Evolutionary conservation across 176 grass and related monocot genomes (phyloP), one percentile per base, ranked within the genome.

Genomic region (Tillandsia leiboldiana): DNA sequence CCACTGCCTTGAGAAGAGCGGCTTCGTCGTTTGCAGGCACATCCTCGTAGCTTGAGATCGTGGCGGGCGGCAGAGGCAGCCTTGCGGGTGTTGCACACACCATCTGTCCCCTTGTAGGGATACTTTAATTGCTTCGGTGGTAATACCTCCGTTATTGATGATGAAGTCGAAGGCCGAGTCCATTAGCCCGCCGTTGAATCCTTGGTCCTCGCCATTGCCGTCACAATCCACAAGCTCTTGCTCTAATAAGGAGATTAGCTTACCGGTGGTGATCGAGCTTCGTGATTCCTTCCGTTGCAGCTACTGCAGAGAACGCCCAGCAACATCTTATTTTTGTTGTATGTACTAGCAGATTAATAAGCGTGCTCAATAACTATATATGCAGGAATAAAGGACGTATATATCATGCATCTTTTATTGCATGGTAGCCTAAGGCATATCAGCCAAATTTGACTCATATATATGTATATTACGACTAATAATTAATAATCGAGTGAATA

Each of bases 151-250:
- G 29, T 33, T 33, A 3, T 33, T 33, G 29, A 33, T 5, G 29
- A 42, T 82, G 70, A 79, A 91, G 11, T 12, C 48, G 51, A 88
- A 72, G 47, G 88, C 88, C n/a, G 65, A 67, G 75, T 82, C 83
- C 68, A 77, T 82, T 42, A 82, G 59, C 2, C 89, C 89, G 48
- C 89, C 85, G 8, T 78, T 17, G 52, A 82, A 92, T 12, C 89
- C 89, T 3, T 69, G 0, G 70, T 92, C 75, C 50, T 82, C 49
- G 9, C 66, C 56, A 2, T 51, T 11, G 0, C 53, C 69, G 50
- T 88, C 76, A 58, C 89, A 92, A 54, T 92, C 85, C 73, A 92
- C 83, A 2, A 92, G 82, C 50, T 92, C 82, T 63, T 92, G 89
- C 76, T 92, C 89, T 2, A 85, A 92, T 12, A 92, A 70, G 0